A percentile compares a stretch with the other conserved stretches of the same genome.
Evolutionary conservation across 202 grass and related monocot genomes (phyloP).

Genomic region (Panicum virgatum): DNA sequence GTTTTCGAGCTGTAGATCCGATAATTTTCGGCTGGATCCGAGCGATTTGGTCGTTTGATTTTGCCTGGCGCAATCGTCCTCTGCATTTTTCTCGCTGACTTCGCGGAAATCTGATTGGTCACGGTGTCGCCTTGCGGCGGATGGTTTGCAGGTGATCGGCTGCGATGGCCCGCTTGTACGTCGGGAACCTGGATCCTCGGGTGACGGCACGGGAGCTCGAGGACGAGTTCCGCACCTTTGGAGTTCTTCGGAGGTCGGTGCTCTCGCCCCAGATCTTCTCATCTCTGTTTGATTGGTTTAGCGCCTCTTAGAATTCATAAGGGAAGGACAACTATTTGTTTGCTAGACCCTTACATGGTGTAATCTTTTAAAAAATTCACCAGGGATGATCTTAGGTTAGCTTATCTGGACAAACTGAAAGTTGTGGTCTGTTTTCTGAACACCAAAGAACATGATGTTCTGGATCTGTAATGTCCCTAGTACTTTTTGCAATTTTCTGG

Average conservation of each 20-base stretch:
- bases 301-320: background rate
- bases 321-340: background rate
- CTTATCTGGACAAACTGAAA: background rate
- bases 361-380: constrained; percentile 1
- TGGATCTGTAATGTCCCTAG: background rate
- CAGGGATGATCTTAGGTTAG: background rate
- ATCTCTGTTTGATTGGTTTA: background rate
- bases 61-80: background rate
- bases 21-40: background rate
- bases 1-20: background rate
- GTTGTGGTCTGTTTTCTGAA: background rate
- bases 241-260: constrained; percentile 85
- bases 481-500: background rate
- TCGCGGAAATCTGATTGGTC: background rate
- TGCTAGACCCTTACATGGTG: background rate
- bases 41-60: background rate
- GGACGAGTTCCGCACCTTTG: constrained; percentile 89
- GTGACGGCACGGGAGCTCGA: constrained; percentile 79
- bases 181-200: constrained; percentile 79
- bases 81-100: background rate
- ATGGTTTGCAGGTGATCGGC: constrained; percentile 12
- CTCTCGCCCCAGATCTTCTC: background rate
- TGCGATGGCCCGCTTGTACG: constrained; percentile 85
- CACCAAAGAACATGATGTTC: background rate
- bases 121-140: background rate